Percentiles rank a stretch among this genome's conserved stretches.
Conservation (phyloP, 2,329 filamentous ascomycete genomes). For the Tolypocladium tropicale region DNA sequence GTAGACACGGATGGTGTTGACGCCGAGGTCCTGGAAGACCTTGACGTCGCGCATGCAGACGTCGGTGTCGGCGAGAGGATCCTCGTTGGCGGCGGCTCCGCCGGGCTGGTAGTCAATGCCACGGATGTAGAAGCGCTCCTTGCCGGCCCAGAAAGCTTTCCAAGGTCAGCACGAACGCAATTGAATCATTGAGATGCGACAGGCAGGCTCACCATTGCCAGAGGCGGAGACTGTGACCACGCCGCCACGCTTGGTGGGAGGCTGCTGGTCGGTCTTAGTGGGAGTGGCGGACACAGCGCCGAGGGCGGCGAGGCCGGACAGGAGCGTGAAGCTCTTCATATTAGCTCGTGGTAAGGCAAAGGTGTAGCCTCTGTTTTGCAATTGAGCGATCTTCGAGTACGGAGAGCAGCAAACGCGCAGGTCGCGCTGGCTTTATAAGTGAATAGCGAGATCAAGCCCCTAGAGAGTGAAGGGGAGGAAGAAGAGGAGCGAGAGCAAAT, state of each 20-base stretch:
- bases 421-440: not conserved
- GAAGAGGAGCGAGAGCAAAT: conserved; percentile 5
- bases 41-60: conserved; percentile 71
- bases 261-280: conserved; percentile 36
- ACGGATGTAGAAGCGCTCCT: conserved; percentile 46
- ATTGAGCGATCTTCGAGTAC: not conserved
- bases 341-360: conserved; percentile 15
- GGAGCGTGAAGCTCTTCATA: conserved; percentile 39
- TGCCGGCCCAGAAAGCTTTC: conserved; percentile 44
- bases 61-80: conserved; percentile 63
- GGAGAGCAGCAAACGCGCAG: not conserved
- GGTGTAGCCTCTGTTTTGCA: not conserved
- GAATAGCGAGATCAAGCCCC: conserved; percentile 5
- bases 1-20: conserved; percentile 91
- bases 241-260: conserved; percentile 38
- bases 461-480: conserved; percentile 9
- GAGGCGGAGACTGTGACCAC: conserved; percentile 41
- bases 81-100: conserved; percentile 43
- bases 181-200: not conserved
- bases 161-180: not conserved
- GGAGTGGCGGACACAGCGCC: conserved; percentile 35
- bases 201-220: conserved; percentile 41
- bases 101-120: conserved; percentile 56
- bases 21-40: conserved; percentile 73
- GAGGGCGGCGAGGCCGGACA: conserved; percentile 37